A percentile compares a stretch with the other conserved stretches of the same genome.
These are phyloP conservation scores for Zymoseptoria brevis DNA, from an alignment of 2,329 filamentous ascomycete species.

Conservation along the genomic window DNA sequence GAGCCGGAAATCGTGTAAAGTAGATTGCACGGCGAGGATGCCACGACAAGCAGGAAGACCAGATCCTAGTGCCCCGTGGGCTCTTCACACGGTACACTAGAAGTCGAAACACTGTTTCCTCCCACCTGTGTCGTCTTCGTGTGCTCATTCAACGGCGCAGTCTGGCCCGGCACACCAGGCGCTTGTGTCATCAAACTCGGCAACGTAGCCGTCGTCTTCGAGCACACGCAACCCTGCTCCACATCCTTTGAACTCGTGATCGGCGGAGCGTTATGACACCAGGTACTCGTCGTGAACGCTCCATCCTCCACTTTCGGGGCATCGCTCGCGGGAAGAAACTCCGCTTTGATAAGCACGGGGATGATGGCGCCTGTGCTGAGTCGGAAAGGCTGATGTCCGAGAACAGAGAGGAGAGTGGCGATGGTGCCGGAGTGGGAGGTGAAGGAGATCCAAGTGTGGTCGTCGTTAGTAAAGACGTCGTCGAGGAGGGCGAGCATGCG, in stretches of 20 bases:
- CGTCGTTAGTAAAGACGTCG: slow-evolving; percentile 48
- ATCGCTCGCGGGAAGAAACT: slow-evolving; percentile 32
- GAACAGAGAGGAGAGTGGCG: slow-evolving; percentile 43
- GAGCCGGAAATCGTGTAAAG: too few relatives aligned
- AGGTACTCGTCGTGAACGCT: slow-evolving; percentile 28
- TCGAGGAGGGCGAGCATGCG: slow-evolving; percentile 47
- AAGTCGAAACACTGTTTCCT: background rate
- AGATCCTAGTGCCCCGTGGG: background rate
- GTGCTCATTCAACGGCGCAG: slow-evolving; percentile 17
- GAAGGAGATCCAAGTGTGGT: slow-evolving; percentile 50
- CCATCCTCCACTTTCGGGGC: slow-evolving; percentile 26
- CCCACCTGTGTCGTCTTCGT: slow-evolving; percentile 10
- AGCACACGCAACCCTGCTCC: slow-evolving; percentile 27
- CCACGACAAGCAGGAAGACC: too few relatives aligned
- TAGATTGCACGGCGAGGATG: too few relatives aligned
- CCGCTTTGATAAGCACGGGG: slow-evolving; percentile 57
- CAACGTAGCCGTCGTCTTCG: slow-evolving; percentile 10
- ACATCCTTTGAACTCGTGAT: slow-evolving; percentile 22
- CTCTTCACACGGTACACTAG: background rate
- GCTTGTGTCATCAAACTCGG: slow-evolving; percentile 14
- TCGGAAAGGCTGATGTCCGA: slow-evolving; percentile 54
- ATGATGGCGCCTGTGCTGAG: slow-evolving; percentile 61
- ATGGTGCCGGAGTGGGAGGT: slow-evolving; percentile 56
- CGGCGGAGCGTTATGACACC: slow-evolving; percentile 29
- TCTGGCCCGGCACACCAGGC: slow-evolving; percentile 13